Evolutionary conservation across 306 rosid genomes (phyloP).

Genomic region (Myrica gale): DNA sequence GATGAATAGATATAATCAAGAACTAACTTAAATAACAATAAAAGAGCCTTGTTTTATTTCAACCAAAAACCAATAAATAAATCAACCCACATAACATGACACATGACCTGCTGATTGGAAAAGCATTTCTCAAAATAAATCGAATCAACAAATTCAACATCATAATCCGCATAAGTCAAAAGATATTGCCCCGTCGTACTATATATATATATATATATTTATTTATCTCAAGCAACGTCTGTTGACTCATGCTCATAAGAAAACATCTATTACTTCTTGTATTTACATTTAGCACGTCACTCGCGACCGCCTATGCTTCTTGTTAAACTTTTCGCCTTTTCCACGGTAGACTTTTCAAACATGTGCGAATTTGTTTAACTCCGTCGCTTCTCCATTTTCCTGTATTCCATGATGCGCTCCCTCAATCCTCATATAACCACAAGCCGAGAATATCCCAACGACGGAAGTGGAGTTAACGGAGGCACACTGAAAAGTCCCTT

Average conservation of each 20-base stretch:
- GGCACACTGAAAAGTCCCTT: slow-evolving; percentile 52
- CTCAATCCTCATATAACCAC: slow-evolving; percentile 14
- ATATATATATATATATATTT: too few relatives aligned
- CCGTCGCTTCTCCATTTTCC: not conserved
- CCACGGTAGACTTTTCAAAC: too few relatives aligned
- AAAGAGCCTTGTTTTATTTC: too few relatives aligned
- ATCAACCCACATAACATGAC: not conserved
- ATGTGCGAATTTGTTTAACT: not conserved
- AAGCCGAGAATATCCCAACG: slow-evolving; percentile 38
- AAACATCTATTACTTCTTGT: not conserved
- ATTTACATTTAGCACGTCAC: not conserved
- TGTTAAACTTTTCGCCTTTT: too few relatives aligned
- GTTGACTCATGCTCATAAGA: too few relatives aligned
- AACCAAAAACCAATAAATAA: too few relatives aligned
- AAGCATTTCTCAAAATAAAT: not conserved
- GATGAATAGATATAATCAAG: too few relatives aligned
- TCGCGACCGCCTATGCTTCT: too few relatives aligned
- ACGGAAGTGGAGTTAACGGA: slow-evolving; percentile 45
- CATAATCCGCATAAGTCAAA: not conserved
- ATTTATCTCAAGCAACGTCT: not conserved
- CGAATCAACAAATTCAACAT: slow-evolving; percentile 19
- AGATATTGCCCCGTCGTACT: too few relatives aligned
- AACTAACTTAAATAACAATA: too few relatives aligned
- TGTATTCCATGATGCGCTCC: too few relatives aligned
- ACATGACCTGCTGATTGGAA: not conserved